Evolutionary conservation across 352 stramenopile genomes (phyloP), one percentile per base, ranked within the genome.

Genomic region (Globisporangium megalacanthum): DNA sequence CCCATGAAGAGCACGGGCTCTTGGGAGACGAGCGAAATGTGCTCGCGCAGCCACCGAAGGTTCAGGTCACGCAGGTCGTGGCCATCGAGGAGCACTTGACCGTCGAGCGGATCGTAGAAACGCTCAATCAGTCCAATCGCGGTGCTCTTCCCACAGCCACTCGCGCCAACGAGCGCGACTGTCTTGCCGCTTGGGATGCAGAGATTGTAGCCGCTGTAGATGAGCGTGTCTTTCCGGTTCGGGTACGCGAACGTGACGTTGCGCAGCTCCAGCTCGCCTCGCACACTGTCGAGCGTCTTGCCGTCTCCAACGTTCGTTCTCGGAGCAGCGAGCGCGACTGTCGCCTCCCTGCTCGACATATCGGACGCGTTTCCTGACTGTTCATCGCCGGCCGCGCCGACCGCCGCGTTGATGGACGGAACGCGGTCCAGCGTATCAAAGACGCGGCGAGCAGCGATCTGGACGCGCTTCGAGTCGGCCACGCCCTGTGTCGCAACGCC

Each of bases 1-100:
- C 68, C 68, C 19, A 48, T 46, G 51, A 75, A 75, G 8, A 96
- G 67, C 20, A 68, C 79, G 14, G 85, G 82, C 60, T 94, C 75
- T 64, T 97, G 89, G 22, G 59, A 69, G 1, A 73, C 66, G 19
- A 73, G 49, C 1, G 58, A 58, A 15, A 73, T 69, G 42, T 65
- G 66, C 9, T 11, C 33, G 8, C 66, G 63, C 4, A 73, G 64
- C 66, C 64, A 72, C 8, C 49, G n/a, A 25, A 73, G 20, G 47
- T 73, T 68, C 13, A 73, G 59, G 2, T 44, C 7, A 13, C 47
- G 59, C 29, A 65, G 47, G 47, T 73, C 39, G 22, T 57, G 31
- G 17, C 64, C 66, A 11, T 73, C 66, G 7, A 73, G 64, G 5
- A 48, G 6, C 14, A 73, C 61, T 8, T 22, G 6, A 20, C 66